phyloP scores from a whole-genome alignment of 2,329 filamentous ascomycete species.

The Pseudogymnoascus verrucosus region DNA sequence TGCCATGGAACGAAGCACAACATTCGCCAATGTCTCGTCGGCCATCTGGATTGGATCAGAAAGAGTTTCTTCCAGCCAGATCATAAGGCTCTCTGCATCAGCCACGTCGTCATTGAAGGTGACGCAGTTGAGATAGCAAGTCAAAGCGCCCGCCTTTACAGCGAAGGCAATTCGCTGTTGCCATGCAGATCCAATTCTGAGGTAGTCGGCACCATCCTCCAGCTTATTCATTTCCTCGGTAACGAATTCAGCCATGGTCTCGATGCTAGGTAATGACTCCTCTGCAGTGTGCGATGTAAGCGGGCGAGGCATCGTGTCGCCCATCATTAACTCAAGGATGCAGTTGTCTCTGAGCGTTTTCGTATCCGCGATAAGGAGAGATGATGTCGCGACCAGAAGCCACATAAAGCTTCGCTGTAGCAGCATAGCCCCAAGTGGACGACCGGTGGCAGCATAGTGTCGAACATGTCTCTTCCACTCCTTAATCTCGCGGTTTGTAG shows the following conservation, averaged over 20 bases:
- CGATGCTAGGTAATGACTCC: constrained; percentile 47
- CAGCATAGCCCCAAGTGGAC: constrained; percentile 84
- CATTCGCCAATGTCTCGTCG: constrained; percentile 66
- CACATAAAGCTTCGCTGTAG: constrained; percentile 83
- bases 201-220: constrained; percentile 83
- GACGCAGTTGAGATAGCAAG: constrained; percentile 78
- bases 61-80: constrained; percentile 79
- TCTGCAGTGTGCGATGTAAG: constrained; percentile 36
- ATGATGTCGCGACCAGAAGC: constrained; percentile 70
- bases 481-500: constrained; percentile 55
- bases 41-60: constrained; percentile 75
- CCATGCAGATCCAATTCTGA: constrained; percentile 74
- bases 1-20: constrained; percentile 73
- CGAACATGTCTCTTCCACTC: constrained; percentile 85
- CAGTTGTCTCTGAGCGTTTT: constrained; percentile 52
- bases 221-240: constrained; percentile 77
- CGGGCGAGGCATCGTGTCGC: constrained; percentile 36
- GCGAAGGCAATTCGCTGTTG: constrained; percentile 82
- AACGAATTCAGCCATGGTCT: constrained; percentile 63
- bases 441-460: constrained; percentile 70
- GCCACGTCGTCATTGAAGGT: constrained; percentile 74
- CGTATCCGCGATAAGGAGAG: constrained; percentile 59
- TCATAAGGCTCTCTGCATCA: constrained; percentile 69
- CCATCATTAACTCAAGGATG: constrained; percentile 67
- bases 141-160: constrained; percentile 74